phyloP scores from a whole-genome alignment of 2,329 filamentous ascomycete genomes.

The Venturia effusa region DNA sequence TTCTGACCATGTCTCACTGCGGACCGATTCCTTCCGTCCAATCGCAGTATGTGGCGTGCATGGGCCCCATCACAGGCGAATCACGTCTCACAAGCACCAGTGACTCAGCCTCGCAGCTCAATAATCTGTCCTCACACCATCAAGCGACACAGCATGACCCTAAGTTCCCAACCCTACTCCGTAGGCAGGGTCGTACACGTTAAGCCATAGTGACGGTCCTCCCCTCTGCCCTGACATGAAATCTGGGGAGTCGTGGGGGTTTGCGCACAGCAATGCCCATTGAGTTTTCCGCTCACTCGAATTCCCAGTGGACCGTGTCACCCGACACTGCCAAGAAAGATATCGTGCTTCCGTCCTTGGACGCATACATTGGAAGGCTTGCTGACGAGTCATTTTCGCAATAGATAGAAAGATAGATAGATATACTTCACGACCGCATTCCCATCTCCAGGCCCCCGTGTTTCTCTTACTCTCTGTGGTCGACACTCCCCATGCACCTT shows the following conservation, averaged over 20 bases:
- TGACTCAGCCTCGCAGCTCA: constrained; percentile 6
- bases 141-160: not conserved
- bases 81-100: not conserved
- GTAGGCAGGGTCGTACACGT: not conserved
- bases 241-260: not conserved
- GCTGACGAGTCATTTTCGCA: not conserved
- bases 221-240: constrained; percentile 1
- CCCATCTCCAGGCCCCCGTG: not conserved
- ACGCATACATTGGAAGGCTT: not conserved
- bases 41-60: not conserved
- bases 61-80: not conserved
- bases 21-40: not conserved
- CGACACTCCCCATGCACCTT: not conserved
- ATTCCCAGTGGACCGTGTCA: not conserved
- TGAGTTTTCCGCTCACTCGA: not conserved
- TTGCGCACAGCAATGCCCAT: not conserved
- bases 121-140: not conserved
- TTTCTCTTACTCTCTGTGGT: constrained; percentile 3
- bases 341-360: not conserved
- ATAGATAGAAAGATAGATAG: too few species aligned
- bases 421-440: not conserved
- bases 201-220: not conserved
- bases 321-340: not conserved
- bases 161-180: too few species aligned
- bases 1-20: not conserved